A percentile compares a stretch with the other conserved stretches of the same genome.
These are phyloP conservation scores for Leucosporidium yakuticum DNA, from an alignment of 768 basidiomycete species.

Conservation along the genomic window DNA sequence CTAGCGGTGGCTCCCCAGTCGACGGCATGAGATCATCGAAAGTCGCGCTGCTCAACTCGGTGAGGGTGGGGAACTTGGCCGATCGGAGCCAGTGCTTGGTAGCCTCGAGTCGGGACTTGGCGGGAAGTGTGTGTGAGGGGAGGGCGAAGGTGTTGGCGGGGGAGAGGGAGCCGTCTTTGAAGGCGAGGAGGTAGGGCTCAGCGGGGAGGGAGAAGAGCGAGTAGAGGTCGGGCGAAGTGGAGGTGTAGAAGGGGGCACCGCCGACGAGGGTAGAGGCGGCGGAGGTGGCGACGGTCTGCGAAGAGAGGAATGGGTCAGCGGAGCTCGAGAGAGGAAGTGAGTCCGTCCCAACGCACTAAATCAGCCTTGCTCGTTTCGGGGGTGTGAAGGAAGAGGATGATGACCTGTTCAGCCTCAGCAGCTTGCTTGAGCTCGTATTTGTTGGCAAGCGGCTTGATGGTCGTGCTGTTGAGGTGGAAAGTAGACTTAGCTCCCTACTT, in stretches of 20 bases:
- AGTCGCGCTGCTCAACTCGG: conserved; percentile 69
- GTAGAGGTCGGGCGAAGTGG: conserved; percentile 45
- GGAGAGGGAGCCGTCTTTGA: conserved; percentile 62
- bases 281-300: conserved; percentile 54
- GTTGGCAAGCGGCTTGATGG: conserved; percentile 9
- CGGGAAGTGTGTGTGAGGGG: conserved; percentile 21
- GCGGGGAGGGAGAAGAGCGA: conserved; percentile 30
- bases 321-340: background rate
- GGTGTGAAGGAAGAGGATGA: conserved; percentile 58
- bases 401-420: conserved; percentile 48
- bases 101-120: conserved; percentile 22
- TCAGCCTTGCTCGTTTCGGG: conserved; percentile 41
- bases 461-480: conserved; percentile 1
- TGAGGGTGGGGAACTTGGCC: conserved; percentile 65
- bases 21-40: conserved; percentile 84
- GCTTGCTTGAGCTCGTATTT: conserved; percentile 25
- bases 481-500: accelerated
- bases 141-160: conserved; percentile 39
- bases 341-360: conserved; percentile 37
- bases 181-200: conserved; percentile 52
- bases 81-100: conserved; percentile 55
- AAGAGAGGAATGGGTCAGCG: background rate
- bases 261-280: conserved; percentile 54
- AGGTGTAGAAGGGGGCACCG: conserved; percentile 49
- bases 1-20: conserved; percentile 56